Evolutionary conservation across 2,329 filamentous ascomycete species (phyloP).

Genomic region (Xylaria multiplex): DNA sequence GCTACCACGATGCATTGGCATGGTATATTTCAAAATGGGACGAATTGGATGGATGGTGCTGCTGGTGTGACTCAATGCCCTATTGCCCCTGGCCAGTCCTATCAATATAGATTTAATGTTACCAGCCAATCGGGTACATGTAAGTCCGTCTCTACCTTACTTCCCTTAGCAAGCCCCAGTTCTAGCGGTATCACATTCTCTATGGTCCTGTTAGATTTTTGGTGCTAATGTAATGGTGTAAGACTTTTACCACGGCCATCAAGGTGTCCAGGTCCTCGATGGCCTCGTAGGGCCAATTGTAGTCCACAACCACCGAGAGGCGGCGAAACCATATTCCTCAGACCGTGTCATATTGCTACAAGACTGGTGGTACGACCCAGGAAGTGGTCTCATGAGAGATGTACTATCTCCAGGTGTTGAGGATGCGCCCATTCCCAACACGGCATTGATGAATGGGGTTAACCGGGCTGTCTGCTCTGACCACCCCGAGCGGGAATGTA

Average conservation of each 20-base stretch:
- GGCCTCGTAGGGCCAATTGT: slow-evolving; percentile 73
- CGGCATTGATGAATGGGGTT: slow-evolving; percentile 57
- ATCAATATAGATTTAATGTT: slow-evolving; percentile 76
- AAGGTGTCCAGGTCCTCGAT: slow-evolving; percentile 70
- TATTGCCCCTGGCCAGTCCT: slow-evolving; percentile 69
- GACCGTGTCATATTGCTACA: slow-evolving; percentile 73
- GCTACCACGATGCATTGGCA: slow-evolving; percentile 79
- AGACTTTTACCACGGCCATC: slow-evolving; percentile 61
- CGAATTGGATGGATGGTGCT: slow-evolving; percentile 78
- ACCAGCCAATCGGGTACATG: slow-evolving; percentile 55
- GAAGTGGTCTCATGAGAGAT: slow-evolving; percentile 51
- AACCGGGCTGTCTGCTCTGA: slow-evolving; percentile 54
- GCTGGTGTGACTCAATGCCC: slow-evolving; percentile 74
- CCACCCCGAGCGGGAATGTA: slow-evolving; percentile 55
- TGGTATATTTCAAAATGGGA: slow-evolving; percentile 80
- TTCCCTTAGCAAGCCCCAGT: background rate
- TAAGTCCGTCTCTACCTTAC: slow-evolving; percentile 39
- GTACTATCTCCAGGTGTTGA: slow-evolving; percentile 55
- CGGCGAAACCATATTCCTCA: slow-evolving; percentile 61
- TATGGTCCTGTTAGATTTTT: background rate
- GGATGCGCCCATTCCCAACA: slow-evolving; percentile 57
- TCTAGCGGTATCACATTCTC: background rate
- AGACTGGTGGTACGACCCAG: slow-evolving; percentile 74
- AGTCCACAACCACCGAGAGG: slow-evolving; percentile 66
- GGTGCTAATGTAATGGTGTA: slow-evolving; percentile 37